phyloP scores from a whole-genome alignment of 2,329 filamentous ascomycete species.

The Fusarium algeriense region DNA sequence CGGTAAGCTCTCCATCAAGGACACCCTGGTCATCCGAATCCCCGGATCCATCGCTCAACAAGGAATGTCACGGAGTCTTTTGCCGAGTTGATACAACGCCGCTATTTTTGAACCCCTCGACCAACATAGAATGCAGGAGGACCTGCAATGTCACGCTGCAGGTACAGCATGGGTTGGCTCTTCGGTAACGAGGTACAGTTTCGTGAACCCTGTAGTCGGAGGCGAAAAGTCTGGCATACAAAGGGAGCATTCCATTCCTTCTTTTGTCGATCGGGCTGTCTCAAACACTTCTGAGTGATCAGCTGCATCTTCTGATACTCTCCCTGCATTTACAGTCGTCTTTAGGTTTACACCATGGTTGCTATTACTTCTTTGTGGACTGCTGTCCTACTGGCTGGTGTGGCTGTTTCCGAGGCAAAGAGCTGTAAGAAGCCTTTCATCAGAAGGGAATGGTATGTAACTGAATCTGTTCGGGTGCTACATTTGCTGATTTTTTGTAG shows the following conservation, averaged over 20 bases:
- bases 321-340: background rate
- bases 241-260: slow-evolving; percentile 7
- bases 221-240: background rate
- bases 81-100: background rate
- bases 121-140: background rate
- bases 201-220: background rate
- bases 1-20: background rate
- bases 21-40: background rate
- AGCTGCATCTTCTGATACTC: slow-evolving; percentile 5
- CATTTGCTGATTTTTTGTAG: background rate
- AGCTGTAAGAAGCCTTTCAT: slow-evolving; percentile 23
- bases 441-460: slow-evolving; percentile 22
- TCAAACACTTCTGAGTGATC: background rate
- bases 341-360: slow-evolving; percentile 5
- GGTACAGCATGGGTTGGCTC: background rate
- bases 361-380: slow-evolving; percentile 16
- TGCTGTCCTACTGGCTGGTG: slow-evolving; percentile 5
- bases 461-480: accelerated
- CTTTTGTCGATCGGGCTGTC: background rate
- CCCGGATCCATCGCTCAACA: slow-evolving; percentile 12
- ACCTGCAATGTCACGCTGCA: background rate
- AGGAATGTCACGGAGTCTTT: background rate
- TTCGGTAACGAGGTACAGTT: background rate
- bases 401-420: slow-evolving; percentile 8
- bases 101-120: background rate